Conservation (phyloP, 257 asterid species). For the Lycium barbarum region DNA sequence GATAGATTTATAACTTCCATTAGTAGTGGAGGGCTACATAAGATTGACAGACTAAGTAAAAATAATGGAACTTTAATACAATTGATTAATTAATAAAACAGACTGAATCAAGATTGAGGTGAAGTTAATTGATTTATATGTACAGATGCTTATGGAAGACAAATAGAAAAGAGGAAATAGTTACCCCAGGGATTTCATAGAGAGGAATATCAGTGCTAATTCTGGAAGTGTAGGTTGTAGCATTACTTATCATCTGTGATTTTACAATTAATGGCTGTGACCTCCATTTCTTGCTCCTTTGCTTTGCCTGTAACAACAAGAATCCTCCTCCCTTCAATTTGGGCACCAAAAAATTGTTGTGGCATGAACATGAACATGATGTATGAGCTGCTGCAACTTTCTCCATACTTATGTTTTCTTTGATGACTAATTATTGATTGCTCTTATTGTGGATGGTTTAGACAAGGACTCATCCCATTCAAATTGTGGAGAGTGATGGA, state of each 20-base stretch:
- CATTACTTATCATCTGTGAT: conserved; percentile 17
- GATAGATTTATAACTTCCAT: neutral
- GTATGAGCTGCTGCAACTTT: neutral
- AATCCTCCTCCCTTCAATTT: neutral
- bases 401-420: neutral
- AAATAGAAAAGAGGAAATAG: neutral
- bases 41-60: neutral
- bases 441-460: neutral
- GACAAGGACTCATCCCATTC: neutral
- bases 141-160: neutral
- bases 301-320: neutral
- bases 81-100: neutral
- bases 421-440: neutral
- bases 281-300: neutral
- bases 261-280: neutral
- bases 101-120: neutral
- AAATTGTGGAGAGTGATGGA: conserved; percentile 14
- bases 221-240: conserved; percentile 64
- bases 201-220: conserved; percentile 86
- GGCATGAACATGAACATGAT: neutral
- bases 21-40: neutral
- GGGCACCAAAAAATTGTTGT: conserved; percentile 8
- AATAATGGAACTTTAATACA: neutral
- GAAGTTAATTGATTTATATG: neutral
- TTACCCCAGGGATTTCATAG: conserved; percentile 77